Evolutionary conservation across 75 land plant genomes (phyloP).

Genomic region (Sequoiadendron giganteum): DNA sequence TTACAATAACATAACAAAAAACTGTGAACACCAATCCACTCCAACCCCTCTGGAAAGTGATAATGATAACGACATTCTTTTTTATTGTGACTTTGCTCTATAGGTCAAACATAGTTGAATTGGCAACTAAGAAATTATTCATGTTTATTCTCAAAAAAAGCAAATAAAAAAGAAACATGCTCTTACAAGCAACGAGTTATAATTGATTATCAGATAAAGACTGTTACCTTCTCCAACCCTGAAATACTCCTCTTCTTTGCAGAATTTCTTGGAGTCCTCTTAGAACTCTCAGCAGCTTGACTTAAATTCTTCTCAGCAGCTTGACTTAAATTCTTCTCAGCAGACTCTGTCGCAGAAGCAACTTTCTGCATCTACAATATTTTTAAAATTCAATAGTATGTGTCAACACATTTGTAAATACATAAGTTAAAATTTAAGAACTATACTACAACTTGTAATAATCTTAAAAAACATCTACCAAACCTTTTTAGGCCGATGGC

Average conservation of each 20-base stretch:
- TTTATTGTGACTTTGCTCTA: not conserved
- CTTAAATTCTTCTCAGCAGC: no score
- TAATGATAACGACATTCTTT: not conserved
- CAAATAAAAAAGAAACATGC: not conserved
- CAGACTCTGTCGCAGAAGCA: not conserved
- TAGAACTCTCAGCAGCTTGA: not conserved
- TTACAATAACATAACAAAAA: not conserved
- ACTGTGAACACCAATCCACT: not conserved
- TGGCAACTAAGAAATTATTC: not conserved
- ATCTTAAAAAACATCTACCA: not conserved
- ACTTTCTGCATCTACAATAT: constrained; percentile 3
- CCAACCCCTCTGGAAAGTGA: not conserved
- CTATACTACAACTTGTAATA: not conserved
- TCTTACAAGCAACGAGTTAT: not conserved
- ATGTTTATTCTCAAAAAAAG: no score
- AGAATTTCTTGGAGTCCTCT: constrained; percentile 7
- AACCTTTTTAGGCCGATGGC: constrained; percentile 1
- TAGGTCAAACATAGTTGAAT: not conserved
- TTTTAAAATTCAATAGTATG: not conserved
- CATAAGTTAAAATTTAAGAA: not conserved
- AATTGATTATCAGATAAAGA: not conserved
- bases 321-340: not conserved
- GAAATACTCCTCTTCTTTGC: constrained; percentile 9
- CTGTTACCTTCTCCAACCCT: not conserved
- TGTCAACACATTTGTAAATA: not conserved